These are phyloP conservation scores for Vigna trinervia DNA, from an alignment of 306 rosid genomes.

Conservation along the genomic window DNA sequence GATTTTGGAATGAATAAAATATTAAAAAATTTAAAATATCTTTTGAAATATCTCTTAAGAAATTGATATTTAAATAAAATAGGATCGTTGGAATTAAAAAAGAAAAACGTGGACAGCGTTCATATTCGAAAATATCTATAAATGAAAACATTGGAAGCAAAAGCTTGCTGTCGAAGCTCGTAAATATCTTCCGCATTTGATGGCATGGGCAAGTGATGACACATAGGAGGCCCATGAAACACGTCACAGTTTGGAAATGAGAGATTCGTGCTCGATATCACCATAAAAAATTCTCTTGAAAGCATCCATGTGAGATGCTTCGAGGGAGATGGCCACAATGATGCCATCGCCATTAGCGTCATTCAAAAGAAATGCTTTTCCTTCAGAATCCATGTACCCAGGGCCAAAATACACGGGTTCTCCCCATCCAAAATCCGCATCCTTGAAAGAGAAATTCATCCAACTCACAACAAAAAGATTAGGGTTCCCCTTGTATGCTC, in stretches of 20 bases:
- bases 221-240: too few species aligned
- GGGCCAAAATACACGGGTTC: constrained; percentile 48
- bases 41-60: too few species aligned
- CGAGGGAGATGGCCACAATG: constrained; percentile 44
- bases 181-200: too few species aligned
- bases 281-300: constrained; percentile 39
- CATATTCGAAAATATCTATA: too few species aligned
- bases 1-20: too few species aligned
- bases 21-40: too few species aligned
- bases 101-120: too few species aligned
- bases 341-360: constrained; percentile 34
- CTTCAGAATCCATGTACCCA: constrained; percentile 50
- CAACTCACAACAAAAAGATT: constrained; percentile 50
- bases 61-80: too few species aligned
- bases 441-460: constrained; percentile 49
- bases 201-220: too few species aligned
- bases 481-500: constrained; percentile 33
- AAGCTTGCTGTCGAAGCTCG: too few species aligned
- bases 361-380: constrained; percentile 49
- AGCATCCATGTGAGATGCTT: constrained; percentile 34
- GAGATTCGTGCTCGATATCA: constrained; percentile 32
- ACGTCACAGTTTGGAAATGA: constrained; percentile 36
- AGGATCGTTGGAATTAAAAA: too few species aligned
- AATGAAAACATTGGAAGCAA: too few species aligned
- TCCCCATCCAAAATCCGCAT: constrained; percentile 51